Evolutionary conservation across 306 rosid species (phyloP), one percentile per base, ranked within the genome.

Genomic region (Cicer chorassanicum): DNA sequence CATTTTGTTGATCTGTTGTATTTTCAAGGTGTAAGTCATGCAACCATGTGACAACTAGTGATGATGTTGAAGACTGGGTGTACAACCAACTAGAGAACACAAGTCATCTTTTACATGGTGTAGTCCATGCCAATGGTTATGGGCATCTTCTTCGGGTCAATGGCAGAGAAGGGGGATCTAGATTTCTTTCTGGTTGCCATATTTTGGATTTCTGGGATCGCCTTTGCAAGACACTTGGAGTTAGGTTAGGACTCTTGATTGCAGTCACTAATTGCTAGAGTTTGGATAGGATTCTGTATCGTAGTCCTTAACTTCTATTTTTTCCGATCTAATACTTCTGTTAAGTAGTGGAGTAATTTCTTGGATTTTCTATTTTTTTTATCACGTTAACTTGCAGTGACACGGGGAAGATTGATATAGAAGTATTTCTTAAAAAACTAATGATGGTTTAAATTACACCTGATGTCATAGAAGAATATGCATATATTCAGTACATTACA

Each of bases 181-280:
- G 85, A 83, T 69, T 87, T 81, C 86, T 94, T 46, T 94, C 93
- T 65, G 99, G 99, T 53, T 82, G 81, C 72, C 93, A 90, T 84
- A 90, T 94, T 79, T 90, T 94, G 99, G 87, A 87, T 82, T 94
- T 94, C 68, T 94, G 97, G 99, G 97, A 90, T 75, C 92, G 97
- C 67, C 90, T 94, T 16, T 94, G 99, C 86, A 88, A 84, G 81
- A 59, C 84, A 34, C 96, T 94, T 70, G 91, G 93, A 73, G 96
- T 88, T 80, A 94, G 97, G 98, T 94, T 77, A 75, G 82, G 64
- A 24, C 65, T 69, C 53, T 75, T 73, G 44, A 21, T 50, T 51
- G 42, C 71, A 19, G 40, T 29, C 34, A 29, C 43, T 40, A 29
- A 72, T 65, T 61, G 8, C 14, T 16, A 9, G 90, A 72, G 94